Evolutionary conservation across 2,329 filamentous ascomycete species (phyloP).

Genomic region (Chalaropsis thielavioides): DNA sequence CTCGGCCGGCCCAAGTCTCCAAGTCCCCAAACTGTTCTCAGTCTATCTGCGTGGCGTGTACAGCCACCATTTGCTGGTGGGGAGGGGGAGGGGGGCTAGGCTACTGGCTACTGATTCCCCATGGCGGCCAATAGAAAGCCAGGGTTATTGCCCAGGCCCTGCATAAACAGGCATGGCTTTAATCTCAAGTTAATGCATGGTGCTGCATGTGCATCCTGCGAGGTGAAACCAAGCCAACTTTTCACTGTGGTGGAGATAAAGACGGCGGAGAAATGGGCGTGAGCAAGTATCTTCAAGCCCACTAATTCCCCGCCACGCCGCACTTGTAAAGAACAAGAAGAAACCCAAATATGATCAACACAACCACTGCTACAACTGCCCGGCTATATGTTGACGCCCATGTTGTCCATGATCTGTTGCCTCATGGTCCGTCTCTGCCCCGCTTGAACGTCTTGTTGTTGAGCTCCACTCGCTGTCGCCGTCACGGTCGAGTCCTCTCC

Average conservation of each 20-base stretch:
- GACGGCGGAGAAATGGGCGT: background rate
- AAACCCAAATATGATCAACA: background rate
- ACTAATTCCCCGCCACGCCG: background rate
- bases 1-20: too few species aligned
- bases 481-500: constrained; percentile 37
- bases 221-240: background rate
- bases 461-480: constrained; percentile 30
- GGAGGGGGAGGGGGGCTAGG: too few species aligned
- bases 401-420: constrained; percentile 16
- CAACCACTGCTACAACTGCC: background rate
- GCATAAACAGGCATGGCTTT: background rate
- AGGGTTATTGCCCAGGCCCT: background rate
- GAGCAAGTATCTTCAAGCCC: background rate
- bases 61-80: background rate
- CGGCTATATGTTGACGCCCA: constrained; percentile 12
- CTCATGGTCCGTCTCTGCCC: constrained; percentile 10
- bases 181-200: constrained; percentile 3
- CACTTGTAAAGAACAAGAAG: background rate
- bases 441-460: constrained; percentile 1
- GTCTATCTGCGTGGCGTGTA: too few species aligned
- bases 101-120: background rate
- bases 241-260: background rate
- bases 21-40: too few species aligned
- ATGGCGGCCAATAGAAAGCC: background rate
- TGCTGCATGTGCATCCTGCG: background rate